Conservation (phyloP, 169 alveolate species). For the Eimeria brunetti region DNA sequence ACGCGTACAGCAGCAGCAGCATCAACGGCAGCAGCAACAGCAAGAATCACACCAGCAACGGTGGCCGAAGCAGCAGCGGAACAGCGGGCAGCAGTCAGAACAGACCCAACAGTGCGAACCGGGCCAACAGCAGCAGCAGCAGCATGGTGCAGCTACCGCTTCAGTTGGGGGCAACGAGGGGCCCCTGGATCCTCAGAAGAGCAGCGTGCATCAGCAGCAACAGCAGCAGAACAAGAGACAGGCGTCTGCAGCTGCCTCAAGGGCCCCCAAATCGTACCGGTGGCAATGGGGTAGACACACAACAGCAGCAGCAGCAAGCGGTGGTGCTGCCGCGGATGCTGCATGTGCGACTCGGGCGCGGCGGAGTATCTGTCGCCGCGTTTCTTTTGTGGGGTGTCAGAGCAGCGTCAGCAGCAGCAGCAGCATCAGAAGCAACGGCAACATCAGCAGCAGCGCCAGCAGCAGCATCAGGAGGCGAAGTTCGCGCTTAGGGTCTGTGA, state of each 20-base stretch:
- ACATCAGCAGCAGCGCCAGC: background rate
- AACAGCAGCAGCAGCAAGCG: background rate
- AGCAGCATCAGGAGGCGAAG: background rate
- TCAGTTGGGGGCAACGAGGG: background rate
- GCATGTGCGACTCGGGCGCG: background rate
- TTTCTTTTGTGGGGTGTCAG: background rate
- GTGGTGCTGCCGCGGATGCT: background rate
- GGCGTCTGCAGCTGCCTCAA: background rate
- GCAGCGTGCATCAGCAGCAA: background rate
- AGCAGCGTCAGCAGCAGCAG: background rate
- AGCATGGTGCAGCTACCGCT: background rate
- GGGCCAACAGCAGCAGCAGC: background rate
- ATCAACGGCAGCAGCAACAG: background rate
- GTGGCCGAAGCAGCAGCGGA: no score
- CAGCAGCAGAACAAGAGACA: background rate
- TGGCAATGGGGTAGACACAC: constrained; percentile 30
- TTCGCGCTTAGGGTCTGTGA: background rate
- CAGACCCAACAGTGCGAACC: no score
- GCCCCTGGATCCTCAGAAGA: background rate
- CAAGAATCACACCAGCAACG: background rate
- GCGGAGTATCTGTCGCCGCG: background rate
- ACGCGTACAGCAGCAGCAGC: background rate
- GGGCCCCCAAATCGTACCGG: background rate
- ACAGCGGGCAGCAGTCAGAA: no score
- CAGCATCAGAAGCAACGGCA: background rate